Percentiles rank a stretch among this genome's conserved stretches.
phyloP scores from a whole-genome alignment of 345 rosid species.

The Laguncularia racemosa region DNA sequence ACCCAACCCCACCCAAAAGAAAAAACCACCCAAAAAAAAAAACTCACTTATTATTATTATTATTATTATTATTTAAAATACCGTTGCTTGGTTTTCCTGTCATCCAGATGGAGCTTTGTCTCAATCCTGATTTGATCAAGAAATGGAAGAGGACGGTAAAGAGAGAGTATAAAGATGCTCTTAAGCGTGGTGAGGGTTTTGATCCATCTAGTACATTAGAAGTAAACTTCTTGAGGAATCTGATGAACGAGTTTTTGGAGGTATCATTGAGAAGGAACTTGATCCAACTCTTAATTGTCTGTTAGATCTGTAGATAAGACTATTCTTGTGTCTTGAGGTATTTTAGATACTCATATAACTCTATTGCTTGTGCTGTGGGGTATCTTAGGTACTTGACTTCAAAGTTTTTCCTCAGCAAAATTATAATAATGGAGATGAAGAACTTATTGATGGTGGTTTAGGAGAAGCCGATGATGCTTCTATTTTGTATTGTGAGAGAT shows the following conservation, averaged over 20 bases:
- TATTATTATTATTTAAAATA: no score
- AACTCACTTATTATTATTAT: not conserved
- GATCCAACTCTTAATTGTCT: not conserved
- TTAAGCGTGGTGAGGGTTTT: conserved; percentile 43
- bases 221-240: conserved; percentile 76
- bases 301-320: no score
- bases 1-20: no score
- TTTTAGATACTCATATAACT: not conserved
- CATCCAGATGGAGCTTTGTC: conserved; percentile 85
- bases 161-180: conserved; percentile 67
- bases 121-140: conserved; percentile 72
- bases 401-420: conserved; percentile 43
- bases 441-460: conserved; percentile 23
- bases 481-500: conserved; percentile 86
- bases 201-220: conserved; percentile 56
- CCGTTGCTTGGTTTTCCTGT: conserved; percentile 10
- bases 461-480: conserved; percentile 63
- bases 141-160: conserved; percentile 85
- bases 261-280: conserved; percentile 21
- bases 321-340: no score
- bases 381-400: conserved; percentile 63
- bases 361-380: not conserved
- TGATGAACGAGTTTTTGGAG: conserved; percentile 86
- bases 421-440: conserved; percentile 24
- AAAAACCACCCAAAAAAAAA: no score